Conservation (phyloP, 805 yeast species). For the Wickerhamomyces tratensis region DNA sequence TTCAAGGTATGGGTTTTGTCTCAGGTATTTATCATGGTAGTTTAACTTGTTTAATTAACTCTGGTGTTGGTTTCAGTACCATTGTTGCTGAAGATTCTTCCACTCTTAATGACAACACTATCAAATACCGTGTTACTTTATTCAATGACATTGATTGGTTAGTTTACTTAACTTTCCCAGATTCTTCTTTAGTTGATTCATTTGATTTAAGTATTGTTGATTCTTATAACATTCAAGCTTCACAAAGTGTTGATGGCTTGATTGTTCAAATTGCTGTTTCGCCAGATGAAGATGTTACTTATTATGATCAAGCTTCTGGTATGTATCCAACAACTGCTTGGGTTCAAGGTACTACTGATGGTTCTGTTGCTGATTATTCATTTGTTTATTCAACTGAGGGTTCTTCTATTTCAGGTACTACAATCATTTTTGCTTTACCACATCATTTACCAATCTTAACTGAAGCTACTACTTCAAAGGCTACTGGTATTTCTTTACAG, state of each 20-base stretch:
- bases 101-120: constrained; percentile 25
- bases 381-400: constrained; percentile 43
- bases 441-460: constrained; percentile 37
- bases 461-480: constrained; percentile 16
- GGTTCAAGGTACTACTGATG: constrained; percentile 36
- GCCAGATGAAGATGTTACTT: constrained; percentile 27
- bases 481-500: constrained; percentile 32
- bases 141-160: constrained; percentile 40
- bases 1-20: constrained; percentile 52
- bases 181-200: constrained; percentile 14
- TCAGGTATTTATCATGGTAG: constrained; percentile 41
- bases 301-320: constrained; percentile 64
- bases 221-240: constrained; percentile 27
- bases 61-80: constrained; percentile 34
- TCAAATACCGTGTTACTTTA: constrained; percentile 44
- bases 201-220: constrained; percentile 24
- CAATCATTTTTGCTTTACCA: constrained; percentile 42
- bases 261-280: constrained; percentile 45
- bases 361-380: constrained; percentile 35
- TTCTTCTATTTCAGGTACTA: constrained; percentile 32
- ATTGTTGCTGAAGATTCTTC: constrained; percentile 25
- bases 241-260: constrained; percentile 24
- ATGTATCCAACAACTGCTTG: constrained; percentile 43
- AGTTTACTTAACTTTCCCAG: constrained; percentile 35
- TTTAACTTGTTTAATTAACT: constrained; percentile 34